Evolutionary conservation across 2,329 filamentous ascomycete genomes (phyloP), one percentile per base, ranked within the genome.

Genomic region (Davidsoniella australis): DNA sequence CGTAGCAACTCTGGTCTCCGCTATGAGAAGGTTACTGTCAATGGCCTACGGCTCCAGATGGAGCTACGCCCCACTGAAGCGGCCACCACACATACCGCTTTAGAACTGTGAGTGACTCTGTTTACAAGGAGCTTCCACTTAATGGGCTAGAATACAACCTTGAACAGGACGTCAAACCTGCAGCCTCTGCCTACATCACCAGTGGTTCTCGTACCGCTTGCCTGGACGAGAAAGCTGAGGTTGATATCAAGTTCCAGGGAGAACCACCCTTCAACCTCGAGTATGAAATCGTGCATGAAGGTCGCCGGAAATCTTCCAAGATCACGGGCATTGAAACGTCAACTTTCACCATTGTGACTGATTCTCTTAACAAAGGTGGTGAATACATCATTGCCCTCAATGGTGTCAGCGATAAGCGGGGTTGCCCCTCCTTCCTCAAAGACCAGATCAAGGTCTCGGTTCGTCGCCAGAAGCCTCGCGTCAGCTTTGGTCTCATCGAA

Each of bases 111-210:
- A 77, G 80, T 55, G 93, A 98, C 62, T 71, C 73, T 42, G 80
- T 96, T 29, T 98, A 98, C 65, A 73, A 72, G 29, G 71, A 72
- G 1, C 71, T 81, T 46, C 68, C 71, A 23, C 65, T 93, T 18
- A 70, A 70, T 24, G 76, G 80, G 38, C 65, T 73, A 10, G 71
- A 73, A 45, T 73, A 81, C 54, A 64, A 76, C 8, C 66, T 96
- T 39, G 82, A 93, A 63, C 89, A 96, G 63, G 80, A 86, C 58
- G 89, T 98, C 56, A 94, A 93, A 63, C 91, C 91, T 8, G 85
- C 88, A 3, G 89, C 91, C 5, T 85, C 82, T 8, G 89, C 89
- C 20, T 77, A 80, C 54, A 71, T 87, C 49, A 70, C 75, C 41
- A 66, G 72, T 23, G 67, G 69, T 37, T 66, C 66, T 18, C 70